phyloP scores from a whole-genome alignment of 495 filamentous ascomycete genomes.

The Xylaria sp. region DNA sequence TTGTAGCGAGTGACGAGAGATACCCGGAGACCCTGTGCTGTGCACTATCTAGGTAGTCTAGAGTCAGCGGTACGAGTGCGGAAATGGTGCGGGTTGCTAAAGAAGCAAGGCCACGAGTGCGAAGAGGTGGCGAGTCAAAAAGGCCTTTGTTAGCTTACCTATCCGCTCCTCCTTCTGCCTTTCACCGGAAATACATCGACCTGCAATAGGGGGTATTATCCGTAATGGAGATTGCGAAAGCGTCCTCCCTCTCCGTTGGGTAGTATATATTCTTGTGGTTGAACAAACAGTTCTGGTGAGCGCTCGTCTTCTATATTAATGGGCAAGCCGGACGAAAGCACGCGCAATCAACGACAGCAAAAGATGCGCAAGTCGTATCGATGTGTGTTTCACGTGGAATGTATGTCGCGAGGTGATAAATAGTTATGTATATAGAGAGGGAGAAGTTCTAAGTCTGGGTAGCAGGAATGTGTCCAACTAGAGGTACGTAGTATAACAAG shows the following conservation, averaged over 20 bases:
- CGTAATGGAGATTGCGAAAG: background rate
- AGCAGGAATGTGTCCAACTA: background rate
- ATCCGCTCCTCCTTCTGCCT: constrained; percentile 3
- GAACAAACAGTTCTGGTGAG: too few relatives aligned
- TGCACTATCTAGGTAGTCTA: too few relatives aligned
- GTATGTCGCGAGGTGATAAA: background rate
- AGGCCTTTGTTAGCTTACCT: background rate
- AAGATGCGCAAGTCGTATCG: background rate
- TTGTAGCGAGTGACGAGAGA: background rate
- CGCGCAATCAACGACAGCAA: background rate
- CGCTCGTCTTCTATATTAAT: too few relatives aligned
- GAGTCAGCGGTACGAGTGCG: background rate
- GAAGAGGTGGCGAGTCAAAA: background rate
- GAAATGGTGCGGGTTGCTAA: too few relatives aligned
- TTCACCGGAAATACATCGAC: constrained; percentile 13
- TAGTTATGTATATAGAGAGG: background rate
- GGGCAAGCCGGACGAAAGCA: background rate
- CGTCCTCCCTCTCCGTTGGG: background rate
- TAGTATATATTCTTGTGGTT: too few relatives aligned
- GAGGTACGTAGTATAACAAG: background rate
- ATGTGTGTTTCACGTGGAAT: background rate
- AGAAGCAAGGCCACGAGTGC: background rate
- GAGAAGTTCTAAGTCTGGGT: background rate
- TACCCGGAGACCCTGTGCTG: background rate
- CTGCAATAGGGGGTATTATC: background rate